Evolutionary conservation across 495 filamentous ascomycete species (phyloP).

Genomic region (Aspergillus ellipticus): DNA sequence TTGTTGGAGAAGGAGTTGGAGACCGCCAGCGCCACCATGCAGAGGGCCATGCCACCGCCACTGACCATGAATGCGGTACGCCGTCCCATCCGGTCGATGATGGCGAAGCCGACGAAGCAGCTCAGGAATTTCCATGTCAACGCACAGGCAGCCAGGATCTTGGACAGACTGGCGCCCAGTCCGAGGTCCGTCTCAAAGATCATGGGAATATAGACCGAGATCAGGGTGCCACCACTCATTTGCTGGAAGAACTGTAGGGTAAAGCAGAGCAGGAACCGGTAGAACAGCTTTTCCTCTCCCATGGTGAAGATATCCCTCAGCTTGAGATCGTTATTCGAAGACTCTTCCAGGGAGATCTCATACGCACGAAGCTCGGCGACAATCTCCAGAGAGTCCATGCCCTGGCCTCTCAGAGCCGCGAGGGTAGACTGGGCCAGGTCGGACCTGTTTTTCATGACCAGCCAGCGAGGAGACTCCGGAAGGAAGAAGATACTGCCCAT

Average conservation of each 20-base stretch:
- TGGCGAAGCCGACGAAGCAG: slow-evolving; percentile 19
- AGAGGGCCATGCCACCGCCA: slow-evolving; percentile 22
- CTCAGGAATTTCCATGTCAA: slow-evolving; percentile 46
- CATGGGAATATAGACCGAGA: slow-evolving; percentile 16
- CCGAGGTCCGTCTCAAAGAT: slow-evolving; percentile 20
- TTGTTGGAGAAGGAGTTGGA: slow-evolving; percentile 37
- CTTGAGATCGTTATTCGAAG: slow-evolving; percentile 4
- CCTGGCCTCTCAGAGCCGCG: slow-evolving; percentile 23
- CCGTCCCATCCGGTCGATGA: slow-evolving; percentile 24
- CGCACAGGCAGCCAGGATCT: slow-evolving; percentile 22
- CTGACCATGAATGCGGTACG: slow-evolving; percentile 30
- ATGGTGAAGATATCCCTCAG: slow-evolving; percentile 16
- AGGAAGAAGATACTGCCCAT: slow-evolving; percentile 54
- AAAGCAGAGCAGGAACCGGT: slow-evolving; percentile 24
- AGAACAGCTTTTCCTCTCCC: slow-evolving; percentile 14
- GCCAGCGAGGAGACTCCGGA: slow-evolving; percentile 58
- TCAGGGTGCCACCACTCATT: slow-evolving; percentile 18
- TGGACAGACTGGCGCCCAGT: slow-evolving; percentile 13
- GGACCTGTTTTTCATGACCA: slow-evolving; percentile 48
- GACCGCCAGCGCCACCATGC: slow-evolving; percentile 32
- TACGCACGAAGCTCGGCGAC: slow-evolving; percentile 29
- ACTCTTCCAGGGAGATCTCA: slow-evolving; percentile 31
- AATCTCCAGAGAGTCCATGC: slow-evolving; percentile 24
- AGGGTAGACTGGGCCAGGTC: slow-evolving; percentile 44
- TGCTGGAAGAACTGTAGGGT: slow-evolving; percentile 29